A percentile compares a stretch with the other conserved stretches of the same genome.
These are phyloP conservation scores for Thielaviopsis punctulata DNA, from an alignment of 2,329 filamentous ascomycete species.

Conservation along the genomic window DNA sequence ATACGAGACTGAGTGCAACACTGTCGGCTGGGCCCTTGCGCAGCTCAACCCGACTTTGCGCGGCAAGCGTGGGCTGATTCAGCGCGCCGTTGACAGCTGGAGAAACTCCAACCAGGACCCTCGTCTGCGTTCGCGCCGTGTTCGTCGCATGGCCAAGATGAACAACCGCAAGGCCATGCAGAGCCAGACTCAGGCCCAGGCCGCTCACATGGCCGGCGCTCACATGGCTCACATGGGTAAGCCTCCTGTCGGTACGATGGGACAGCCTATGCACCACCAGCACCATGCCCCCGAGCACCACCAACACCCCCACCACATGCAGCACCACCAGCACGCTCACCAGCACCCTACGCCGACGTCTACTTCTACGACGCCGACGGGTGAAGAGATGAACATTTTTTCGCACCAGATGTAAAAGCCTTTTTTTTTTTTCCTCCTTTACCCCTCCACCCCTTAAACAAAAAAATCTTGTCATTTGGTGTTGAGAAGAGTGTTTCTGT, in stretches of 20 bases:
- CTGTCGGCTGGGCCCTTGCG: conserved; percentile 96
- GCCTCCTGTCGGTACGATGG: conserved; percentile 49
- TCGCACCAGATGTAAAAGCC: conserved; percentile 60
- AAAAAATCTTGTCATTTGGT: too few relatives aligned
- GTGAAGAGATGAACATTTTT: conserved; percentile 95
- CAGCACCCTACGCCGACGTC: conserved; percentile 6
- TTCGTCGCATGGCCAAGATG: conserved; percentile 92
- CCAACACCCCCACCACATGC: conserved; percentile 29
- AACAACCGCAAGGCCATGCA: conserved; percentile 64
- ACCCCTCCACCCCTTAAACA: neutral
- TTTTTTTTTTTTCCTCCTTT: conserved; percentile 11
- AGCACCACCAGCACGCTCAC: conserved; percentile 10
- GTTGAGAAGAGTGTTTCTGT: too few relatives aligned
- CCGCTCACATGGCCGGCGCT: conserved; percentile 33
- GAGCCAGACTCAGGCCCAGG: conserved; percentile 29
- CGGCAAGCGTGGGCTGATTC: conserved; percentile 88
- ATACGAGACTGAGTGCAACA: conserved; percentile 98
- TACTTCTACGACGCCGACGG: conserved; percentile 16
- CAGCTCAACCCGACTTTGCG: conserved; percentile 80
- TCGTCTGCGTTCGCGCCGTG: conserved; percentile 72
- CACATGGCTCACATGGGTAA: conserved; percentile 51
- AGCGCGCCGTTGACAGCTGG: conserved; percentile 96
- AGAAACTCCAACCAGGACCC: conserved; percentile 97
- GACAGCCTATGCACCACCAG: conserved; percentile 54
- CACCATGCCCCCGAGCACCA: conserved; percentile 35